Evolutionary conservation across 2,329 filamentous ascomycete genomes (phyloP).

Genomic region (Cladosporium sphaerospermum): DNA sequence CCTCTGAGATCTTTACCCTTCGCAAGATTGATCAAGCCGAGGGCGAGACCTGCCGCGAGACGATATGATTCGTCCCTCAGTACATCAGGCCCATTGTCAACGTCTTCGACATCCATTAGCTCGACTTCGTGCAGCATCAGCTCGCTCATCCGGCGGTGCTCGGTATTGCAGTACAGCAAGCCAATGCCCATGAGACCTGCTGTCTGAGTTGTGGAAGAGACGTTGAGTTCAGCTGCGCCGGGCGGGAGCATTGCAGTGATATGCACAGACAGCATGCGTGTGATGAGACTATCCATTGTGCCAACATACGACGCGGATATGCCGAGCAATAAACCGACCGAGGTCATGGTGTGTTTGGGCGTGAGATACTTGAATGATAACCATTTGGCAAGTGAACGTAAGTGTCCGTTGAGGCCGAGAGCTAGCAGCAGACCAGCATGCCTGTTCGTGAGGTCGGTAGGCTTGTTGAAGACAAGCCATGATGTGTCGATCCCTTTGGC

Average conservation of each 20-base stretch:
- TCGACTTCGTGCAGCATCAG: conserved; percentile 98
- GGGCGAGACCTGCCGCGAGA: conserved; percentile 83
- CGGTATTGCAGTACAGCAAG: conserved; percentile 85
- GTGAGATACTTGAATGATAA: conserved; percentile 99
- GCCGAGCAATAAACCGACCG: conserved; percentile 86
- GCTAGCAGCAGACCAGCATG: conserved; percentile 91
- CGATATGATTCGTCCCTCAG: conserved; percentile 94
- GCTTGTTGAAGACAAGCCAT: conserved; percentile 98
- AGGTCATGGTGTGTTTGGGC: conserved; percentile 98
- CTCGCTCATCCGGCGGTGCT: conserved; percentile 97
- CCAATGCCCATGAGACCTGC: conserved; percentile 97
- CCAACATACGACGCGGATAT: conserved; percentile 90
- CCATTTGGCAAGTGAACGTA: conserved; percentile 95
- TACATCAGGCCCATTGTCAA: conserved; percentile 59
- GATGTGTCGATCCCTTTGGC: conserved; percentile 95
- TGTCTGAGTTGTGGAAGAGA: conserved; percentile 89
- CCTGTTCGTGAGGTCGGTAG: conserved; percentile 84
- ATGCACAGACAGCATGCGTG: conserved; percentile 86
- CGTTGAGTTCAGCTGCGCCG: conserved; percentile 86
- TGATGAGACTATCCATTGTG: conserved; percentile 95
- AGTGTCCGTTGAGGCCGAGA: conserved; percentile 85
- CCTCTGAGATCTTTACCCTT: conserved; percentile 84
- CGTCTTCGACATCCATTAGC: conserved; percentile 74
- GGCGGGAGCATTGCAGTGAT: conserved; percentile 89
- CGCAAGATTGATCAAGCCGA: conserved; percentile 90